These are phyloP conservation scores for Peterozyma xylosa DNA, from an alignment of 805 yeast species.

Conservation along the genomic window DNA sequence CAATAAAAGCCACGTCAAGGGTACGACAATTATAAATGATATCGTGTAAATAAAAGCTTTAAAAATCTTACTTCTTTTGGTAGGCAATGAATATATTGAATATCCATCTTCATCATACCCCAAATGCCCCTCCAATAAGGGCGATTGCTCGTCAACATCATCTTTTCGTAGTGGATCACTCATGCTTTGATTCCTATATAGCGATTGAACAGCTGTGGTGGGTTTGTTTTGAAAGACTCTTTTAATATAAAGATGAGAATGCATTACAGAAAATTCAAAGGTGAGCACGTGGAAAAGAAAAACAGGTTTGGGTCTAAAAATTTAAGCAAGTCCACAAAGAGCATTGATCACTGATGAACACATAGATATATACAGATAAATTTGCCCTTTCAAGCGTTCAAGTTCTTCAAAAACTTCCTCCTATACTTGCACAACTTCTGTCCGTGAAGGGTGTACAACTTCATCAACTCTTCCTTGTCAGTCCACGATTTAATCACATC, in stretches of 20 bases:
- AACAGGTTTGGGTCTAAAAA: too few species aligned
- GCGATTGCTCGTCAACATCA: too few species aligned
- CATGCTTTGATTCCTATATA: too few species aligned
- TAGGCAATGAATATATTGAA: constrained; percentile 2
- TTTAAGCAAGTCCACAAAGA: too few species aligned
- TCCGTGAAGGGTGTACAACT: constrained; percentile 4
- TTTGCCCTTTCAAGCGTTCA: not conserved
- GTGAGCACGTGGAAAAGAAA: too few species aligned
- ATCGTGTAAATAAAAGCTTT: constrained; percentile 9
- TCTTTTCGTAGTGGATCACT: too few species aligned
- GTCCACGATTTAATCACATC: not conserved
- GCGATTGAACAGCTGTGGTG: too few species aligned
- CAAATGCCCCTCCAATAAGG: too few species aligned
- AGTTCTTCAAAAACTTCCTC: constrained; percentile 2
- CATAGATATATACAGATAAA: not conserved
- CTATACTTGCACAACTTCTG: constrained; percentile 3
- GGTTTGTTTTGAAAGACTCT: too few species aligned
- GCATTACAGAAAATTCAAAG: too few species aligned
- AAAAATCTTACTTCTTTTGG: constrained; percentile 4
- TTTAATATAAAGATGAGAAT: too few species aligned
- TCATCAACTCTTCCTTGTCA: not conserved
- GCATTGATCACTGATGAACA: not conserved
- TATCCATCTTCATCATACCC: constrained; percentile 13
- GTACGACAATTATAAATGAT: constrained; percentile 11
- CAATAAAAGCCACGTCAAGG: constrained; percentile 19